These are phyloP conservation scores for Cladosporium sp. DNA, from an alignment of 2,329 filamentous ascomycete genomes.

Conservation along the genomic window DNA sequence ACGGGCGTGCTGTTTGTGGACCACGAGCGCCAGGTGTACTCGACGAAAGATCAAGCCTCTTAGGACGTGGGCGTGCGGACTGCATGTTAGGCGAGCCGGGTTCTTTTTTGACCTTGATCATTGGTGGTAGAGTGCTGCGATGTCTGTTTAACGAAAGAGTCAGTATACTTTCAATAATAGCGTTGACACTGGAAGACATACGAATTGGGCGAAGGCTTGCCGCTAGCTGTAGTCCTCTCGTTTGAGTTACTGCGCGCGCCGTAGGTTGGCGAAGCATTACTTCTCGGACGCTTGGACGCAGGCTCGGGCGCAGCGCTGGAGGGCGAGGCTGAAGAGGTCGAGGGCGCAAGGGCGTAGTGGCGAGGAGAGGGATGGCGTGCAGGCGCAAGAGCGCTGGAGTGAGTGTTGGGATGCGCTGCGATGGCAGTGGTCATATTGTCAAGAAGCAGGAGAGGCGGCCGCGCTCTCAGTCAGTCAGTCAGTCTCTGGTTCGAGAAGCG, in stretches of 20 bases:
- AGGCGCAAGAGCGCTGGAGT: slow-evolving; percentile 36
- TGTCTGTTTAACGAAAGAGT: slow-evolving; percentile 42
- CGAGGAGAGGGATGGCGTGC: slow-evolving; percentile 42
- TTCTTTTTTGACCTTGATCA: slow-evolving; percentile 96
- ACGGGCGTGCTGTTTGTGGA: slow-evolving; percentile 56
- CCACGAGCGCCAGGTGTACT: slow-evolving; percentile 46
- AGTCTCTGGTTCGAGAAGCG: slow-evolving; percentile 2
- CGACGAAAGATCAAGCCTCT: slow-evolving; percentile 72
- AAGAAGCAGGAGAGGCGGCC: not conserved
- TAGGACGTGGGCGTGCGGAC: slow-evolving; percentile 71
- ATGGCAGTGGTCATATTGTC: slow-evolving; percentile 47
- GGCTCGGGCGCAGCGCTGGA: slow-evolving; percentile 28
- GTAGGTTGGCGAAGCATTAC: slow-evolving; percentile 36
- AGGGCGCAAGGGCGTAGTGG: slow-evolving; percentile 46
- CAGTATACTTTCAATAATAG: not conserved
- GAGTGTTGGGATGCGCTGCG: slow-evolving; percentile 44
- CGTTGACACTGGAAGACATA: slow-evolving; percentile 38
- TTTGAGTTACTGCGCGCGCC: slow-evolving; percentile 18
- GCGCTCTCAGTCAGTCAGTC: not conserved
- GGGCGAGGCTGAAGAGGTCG: slow-evolving; percentile 34
- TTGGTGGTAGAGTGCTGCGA: slow-evolving; percentile 60
- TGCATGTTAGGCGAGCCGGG: slow-evolving; percentile 80
- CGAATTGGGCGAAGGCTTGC: slow-evolving; percentile 56
- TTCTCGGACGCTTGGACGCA: slow-evolving; percentile 34
- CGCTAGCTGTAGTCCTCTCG: slow-evolving; percentile 43